These are phyloP conservation scores for Penicillium sp. DNA, from an alignment of 2,329 filamentous ascomycete species.

Conservation along the genomic window DNA sequence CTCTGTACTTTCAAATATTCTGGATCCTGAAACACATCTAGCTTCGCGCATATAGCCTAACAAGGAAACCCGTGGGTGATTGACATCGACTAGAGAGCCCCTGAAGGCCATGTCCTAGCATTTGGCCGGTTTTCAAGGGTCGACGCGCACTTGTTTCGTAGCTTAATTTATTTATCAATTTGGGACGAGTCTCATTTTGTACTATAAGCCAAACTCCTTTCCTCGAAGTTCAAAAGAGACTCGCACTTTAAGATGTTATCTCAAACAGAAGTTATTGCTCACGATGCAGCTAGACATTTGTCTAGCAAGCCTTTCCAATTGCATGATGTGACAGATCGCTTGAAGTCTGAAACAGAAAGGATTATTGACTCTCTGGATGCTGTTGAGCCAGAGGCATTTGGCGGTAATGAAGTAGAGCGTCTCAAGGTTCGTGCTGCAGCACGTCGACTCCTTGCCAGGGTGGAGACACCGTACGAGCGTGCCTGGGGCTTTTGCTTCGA, in stretches of 20 bases:
- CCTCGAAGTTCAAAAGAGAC: not conserved
- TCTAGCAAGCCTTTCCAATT: not conserved
- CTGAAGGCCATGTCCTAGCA: no score
- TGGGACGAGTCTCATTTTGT: not conserved
- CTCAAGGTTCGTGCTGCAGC: constrained; percentile 30
- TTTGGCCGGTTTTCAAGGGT: no score
- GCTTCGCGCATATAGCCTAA: no score
- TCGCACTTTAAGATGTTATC: constrained; percentile 13
- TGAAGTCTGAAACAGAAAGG: constrained; percentile 7
- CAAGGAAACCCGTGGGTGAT: no score
- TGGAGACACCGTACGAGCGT: constrained; percentile 36
- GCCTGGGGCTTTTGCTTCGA: constrained; percentile 35
- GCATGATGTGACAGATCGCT: not conserved
- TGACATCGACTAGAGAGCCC: no score
- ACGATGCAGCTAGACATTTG: not conserved
- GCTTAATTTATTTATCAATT: no score
- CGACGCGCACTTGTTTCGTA: no score
- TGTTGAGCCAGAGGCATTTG: constrained; percentile 15
- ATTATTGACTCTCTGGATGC: constrained; percentile 22
- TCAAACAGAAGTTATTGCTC: not conserved
- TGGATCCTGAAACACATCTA: not conserved
- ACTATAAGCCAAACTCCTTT: not conserved
- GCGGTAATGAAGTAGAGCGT: constrained; percentile 25
- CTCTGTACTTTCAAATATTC: not conserved
- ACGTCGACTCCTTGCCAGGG: constrained; percentile 28